Conservation (phyloP, 2,329 filamentous ascomycete genomes). For the Alternaria tenuissima region DNA sequence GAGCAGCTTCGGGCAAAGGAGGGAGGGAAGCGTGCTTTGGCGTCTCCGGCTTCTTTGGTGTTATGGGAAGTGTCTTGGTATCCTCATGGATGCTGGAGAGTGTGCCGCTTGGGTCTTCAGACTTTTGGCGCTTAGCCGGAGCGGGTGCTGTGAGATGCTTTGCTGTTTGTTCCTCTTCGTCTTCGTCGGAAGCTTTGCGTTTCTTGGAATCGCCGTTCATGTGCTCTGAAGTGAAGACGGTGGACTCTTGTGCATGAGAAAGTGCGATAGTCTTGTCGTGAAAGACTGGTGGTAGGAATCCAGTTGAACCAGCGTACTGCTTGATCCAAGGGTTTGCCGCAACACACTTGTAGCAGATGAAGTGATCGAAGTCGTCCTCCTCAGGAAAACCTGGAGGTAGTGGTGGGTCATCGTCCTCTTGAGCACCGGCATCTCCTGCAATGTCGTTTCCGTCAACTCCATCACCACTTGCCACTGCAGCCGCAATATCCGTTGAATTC, state of each 20-base stretch:
- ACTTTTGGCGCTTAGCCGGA: constrained; percentile 47
- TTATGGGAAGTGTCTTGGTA: constrained; percentile 32
- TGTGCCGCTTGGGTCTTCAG: constrained; percentile 38
- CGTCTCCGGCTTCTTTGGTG: constrained; percentile 36
- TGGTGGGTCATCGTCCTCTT: constrained; percentile 64
- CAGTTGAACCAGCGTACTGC: constrained; percentile 78
- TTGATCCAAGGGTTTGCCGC: constrained; percentile 92
- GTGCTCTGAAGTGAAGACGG: constrained; percentile 19
- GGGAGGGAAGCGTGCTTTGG: constrained; percentile 72
- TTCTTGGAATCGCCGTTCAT: constrained; percentile 49
- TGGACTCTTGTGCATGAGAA: constrained; percentile 14
- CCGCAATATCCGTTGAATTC: constrained; percentile 29
- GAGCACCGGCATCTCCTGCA: constrained; percentile 63
- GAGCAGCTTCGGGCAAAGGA: constrained; percentile 58
- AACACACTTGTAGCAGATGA: constrained; percentile 94
- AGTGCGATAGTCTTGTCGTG: constrained; percentile 42
- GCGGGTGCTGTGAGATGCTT: constrained; percentile 26
- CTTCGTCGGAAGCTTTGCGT: constrained; percentile 57
- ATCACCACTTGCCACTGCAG: constrained; percentile 25
- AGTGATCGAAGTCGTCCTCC: constrained; percentile 87
- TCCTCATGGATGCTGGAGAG: constrained; percentile 49
- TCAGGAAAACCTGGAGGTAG: constrained; percentile 85
- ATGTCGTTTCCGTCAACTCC: constrained; percentile 47
- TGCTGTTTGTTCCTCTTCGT: constrained; percentile 34
- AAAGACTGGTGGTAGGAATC: constrained; percentile 80